Evolutionary conservation across 257 asterid genomes (phyloP), one percentile per base, ranked within the genome.

Genomic region (Nicotiana tomentosiformis): DNA sequence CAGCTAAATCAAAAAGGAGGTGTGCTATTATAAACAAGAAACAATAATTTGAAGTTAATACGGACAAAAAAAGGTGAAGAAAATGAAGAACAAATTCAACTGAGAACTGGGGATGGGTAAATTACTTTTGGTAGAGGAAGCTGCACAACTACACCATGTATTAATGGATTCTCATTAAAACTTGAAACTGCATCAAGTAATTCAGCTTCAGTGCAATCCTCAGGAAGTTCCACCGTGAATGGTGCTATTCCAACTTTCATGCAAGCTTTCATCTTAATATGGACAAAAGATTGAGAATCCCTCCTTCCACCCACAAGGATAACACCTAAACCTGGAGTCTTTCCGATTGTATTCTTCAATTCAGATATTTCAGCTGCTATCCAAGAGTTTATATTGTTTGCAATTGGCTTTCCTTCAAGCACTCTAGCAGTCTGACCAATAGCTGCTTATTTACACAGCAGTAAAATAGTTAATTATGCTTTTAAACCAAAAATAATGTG

Each of bases 61-160:
- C 29, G 1, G 12, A 1, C 4, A n/a, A 18, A 60, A 60, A 60
- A 8, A n/a, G 26, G 23, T 57, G 26, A 57, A 57, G 9, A 18
- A 17, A 18, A 57, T 57, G 10, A 60, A n/a, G 14, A 60, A 12
- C 15, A 53, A 23, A 60, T 60, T 60, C 65, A 60, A 4, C 30
- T 7, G 65, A 61, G 30, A 76, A 53, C 12, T 62, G 74, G 55
- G 30, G 29, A 83, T 14, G 43, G 15, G 53, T 56, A 35, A 79
- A 10, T 86, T 83, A 86, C 88, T 84, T 81, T 81, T 46, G 89
- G 84, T 1, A 86, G 78, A 29, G 87, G 89, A 77, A 84, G 89
- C 67, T 86, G 87, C 74, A 86, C 84, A 35, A 84, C 55, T 58
- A 86, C 49, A 30, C 85, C 89, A 81, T 84, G 84, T 58, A 84